Evolutionary conservation across 805 yeast species (phyloP).

Genomic region (Candida insectorum): DNA sequence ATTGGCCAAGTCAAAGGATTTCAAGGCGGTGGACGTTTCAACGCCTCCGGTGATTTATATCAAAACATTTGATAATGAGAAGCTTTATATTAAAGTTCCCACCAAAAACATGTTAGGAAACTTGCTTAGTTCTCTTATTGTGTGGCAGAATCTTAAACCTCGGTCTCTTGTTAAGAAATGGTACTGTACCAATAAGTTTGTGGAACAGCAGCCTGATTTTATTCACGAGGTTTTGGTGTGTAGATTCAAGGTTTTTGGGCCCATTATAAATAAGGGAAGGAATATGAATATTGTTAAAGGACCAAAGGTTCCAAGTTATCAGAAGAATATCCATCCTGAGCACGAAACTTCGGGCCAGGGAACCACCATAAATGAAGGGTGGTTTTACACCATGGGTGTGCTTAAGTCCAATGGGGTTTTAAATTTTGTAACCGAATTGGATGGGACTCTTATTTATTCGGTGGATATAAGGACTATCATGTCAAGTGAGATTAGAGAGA

Average conservation of each 20-base stretch:
- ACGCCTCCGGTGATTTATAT: constrained; percentile 40
- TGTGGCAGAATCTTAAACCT: constrained; percentile 57
- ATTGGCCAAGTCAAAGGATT: constrained; percentile 7
- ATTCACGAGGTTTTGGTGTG: constrained; percentile 51
- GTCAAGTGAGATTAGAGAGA: constrained; percentile 59
- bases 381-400: constrained; percentile 74
- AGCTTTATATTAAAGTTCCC: constrained; percentile 34
- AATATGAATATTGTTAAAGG: constrained; percentile 36
- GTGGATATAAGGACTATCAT: constrained; percentile 51
- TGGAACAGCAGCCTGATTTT: constrained; percentile 9
- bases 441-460: constrained; percentile 59
- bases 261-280: constrained; percentile 42
- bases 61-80: constrained; percentile 36
- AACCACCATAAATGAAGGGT: constrained; percentile 42
- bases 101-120: constrained; percentile 38
- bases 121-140: constrained; percentile 43
- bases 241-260: constrained; percentile 64
- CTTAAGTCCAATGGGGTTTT: constrained; percentile 60
- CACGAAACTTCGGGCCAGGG: background rate
- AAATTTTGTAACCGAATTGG: constrained; percentile 58
- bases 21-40: background rate
- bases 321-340: constrained; percentile 6
- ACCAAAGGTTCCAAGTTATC: constrained; percentile 34
- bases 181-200: constrained; percentile 39
- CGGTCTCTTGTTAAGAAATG: constrained; percentile 55